Evolutionary conservation across 2,329 filamentous ascomycete genomes (phyloP), one percentile per base, ranked within the genome.

Genomic region (Stagonosporopsis cucurbitacearum): DNA sequence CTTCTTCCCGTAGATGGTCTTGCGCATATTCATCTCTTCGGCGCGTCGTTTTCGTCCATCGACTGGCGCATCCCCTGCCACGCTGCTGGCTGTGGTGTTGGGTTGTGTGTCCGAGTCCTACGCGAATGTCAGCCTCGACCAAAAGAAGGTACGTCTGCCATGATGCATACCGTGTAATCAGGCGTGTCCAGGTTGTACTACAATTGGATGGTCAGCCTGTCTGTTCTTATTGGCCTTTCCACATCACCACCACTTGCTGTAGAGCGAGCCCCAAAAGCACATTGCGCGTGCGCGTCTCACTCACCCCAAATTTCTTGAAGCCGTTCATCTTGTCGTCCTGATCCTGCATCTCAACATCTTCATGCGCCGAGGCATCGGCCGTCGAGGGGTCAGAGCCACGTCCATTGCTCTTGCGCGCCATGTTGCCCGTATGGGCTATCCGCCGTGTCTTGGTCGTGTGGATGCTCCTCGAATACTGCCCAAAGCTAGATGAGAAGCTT

Each of bases 1-100:
- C 76, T 99, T 97, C 82, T 91, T 96, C 71, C 92, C 93, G 68
- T 97, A 89, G 59, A 97, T 91, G 75, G 88, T 96, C 75, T 96
- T 91, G 53, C 95, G 89, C 71, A 98, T 83, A 76, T 96, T 89
- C 63, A 92, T 92, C 55, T 89, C 93, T 72, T 97, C 92, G 53
- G 91, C 89, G 67, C 94, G 87, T 72, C 88, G 87, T 80, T 90
- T 96, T 48, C 93, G 88, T 26, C 92, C 92, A 79, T 98, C 94
- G 43, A 74, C 64, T 42, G 80, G 78, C 37, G 82, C 78, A 50
- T 97, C 94, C 50, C 92, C 94, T 51, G 84, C 87, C 66, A 96
- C 86, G 75, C 93, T 97, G 79, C 91, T 96, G 50, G 90, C 91
- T 54, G 84, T 86, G 42, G 86, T 87, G 66, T 88, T 87, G 33